Conservation (phyloP, 2,329 filamentous ascomycete species). For the Emmonsiellopsis sp. region DNA sequence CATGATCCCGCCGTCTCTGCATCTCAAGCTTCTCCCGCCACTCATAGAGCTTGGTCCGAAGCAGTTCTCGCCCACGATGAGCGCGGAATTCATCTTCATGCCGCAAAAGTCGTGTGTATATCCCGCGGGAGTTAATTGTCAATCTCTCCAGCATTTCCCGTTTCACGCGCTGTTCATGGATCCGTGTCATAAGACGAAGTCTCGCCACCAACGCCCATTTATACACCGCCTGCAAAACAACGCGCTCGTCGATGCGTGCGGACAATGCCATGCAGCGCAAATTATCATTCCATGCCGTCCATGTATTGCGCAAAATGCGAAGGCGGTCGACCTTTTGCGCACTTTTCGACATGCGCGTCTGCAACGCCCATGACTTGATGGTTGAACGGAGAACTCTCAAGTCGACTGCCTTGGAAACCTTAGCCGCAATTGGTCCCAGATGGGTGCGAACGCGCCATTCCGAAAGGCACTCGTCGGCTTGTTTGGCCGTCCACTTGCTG, state of each 20-base stretch:
- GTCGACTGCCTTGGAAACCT: conserved; percentile 36
- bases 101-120: conserved; percentile 27
- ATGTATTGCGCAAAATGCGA: conserved; percentile 47
- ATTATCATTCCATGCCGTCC: conserved; percentile 53
- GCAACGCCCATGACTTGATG: conserved; percentile 43
- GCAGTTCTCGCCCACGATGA: conserved; percentile 23
- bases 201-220: conserved; percentile 50
- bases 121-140: conserved; percentile 28
- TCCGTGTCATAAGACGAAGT: conserved; percentile 29
- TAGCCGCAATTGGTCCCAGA: conserved; percentile 32
- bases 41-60: conserved; percentile 24
- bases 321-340: conserved; percentile 42
- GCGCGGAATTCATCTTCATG: conserved; percentile 27
- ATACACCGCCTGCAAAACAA: conserved; percentile 48
- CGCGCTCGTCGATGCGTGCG: conserved; percentile 45
- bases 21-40: conserved; percentile 30
- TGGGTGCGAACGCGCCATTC: conserved; percentile 34
- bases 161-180: conserved; percentile 31
- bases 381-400: conserved; percentile 36
- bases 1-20: conserved; percentile 31
- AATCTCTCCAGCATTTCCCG: conserved; percentile 30
- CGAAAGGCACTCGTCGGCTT: conserved; percentile 28
- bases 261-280: conserved; percentile 45
- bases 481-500: conserved; percentile 21
- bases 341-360: conserved; percentile 33